Evolutionary conservation across 768 basidiomycete genomes (phyloP).

Genomic region (Mycena polygramma): DNA sequence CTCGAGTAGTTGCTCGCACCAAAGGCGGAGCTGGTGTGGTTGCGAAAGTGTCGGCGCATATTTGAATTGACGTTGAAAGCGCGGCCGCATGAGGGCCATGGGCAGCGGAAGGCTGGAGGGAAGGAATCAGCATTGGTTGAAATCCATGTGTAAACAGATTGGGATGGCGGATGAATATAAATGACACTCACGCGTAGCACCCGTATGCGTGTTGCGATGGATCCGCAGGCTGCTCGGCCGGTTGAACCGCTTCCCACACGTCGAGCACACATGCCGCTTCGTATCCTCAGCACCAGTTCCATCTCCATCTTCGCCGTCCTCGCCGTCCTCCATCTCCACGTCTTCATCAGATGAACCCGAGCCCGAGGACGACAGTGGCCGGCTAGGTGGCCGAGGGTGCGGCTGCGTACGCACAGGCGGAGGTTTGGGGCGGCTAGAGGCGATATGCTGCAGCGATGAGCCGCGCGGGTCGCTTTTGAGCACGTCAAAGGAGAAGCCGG

Average conservation of each 20-base stretch:
- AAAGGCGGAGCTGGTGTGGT: constrained; percentile 4
- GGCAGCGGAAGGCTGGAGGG: constrained; percentile 18
- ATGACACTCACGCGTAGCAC: constrained; percentile 67
- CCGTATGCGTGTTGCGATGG: constrained; percentile 77
- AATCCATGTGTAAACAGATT: not conserved
- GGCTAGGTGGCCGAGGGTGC: no score
- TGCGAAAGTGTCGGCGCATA: constrained; percentile 28
- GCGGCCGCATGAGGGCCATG: constrained; percentile 19
- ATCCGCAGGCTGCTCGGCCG: constrained; percentile 76
- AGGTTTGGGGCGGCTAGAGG: constrained; percentile 2
- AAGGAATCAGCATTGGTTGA: not conserved
- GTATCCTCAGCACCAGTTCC: not conserved
- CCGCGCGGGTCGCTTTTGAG: constrained; percentile 8
- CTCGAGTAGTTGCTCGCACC: no score
- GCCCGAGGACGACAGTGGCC: not conserved
- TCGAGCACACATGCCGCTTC: constrained; percentile 10
- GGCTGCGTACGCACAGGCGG: no score
- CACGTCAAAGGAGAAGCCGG: constrained; percentile 14
- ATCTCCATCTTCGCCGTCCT: not conserved
- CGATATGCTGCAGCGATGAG: constrained; percentile 8
- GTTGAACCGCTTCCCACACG: constrained; percentile 57
- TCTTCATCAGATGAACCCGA: not conserved
- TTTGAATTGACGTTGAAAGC: constrained; percentile 32
- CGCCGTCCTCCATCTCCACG: not conserved
- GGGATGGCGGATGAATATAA: not conserved